phyloP scores from a whole-genome alignment of 257 asterid genomes.

The Salvia rosmarinus region DNA sequence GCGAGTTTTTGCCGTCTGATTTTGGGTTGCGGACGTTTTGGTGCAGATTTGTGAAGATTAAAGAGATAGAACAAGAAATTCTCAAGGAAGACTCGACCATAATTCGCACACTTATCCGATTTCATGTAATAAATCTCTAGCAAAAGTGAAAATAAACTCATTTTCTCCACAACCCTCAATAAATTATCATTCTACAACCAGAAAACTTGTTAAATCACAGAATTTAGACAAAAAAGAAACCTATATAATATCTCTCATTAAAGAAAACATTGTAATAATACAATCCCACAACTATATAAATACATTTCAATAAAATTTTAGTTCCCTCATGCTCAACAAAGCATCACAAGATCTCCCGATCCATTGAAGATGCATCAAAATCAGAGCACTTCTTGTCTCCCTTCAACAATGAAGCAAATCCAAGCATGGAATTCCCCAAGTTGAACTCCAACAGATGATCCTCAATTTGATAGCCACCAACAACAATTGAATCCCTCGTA shows the following conservation, averaged over 20 bases:
- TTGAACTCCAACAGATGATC: constrained; percentile 69
- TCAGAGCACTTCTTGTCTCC: constrained; percentile 53
- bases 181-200: constrained; percentile 20
- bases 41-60: too few relatives aligned
- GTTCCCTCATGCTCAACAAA: background rate
- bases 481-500: constrained; percentile 55
- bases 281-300: constrained; percentile 33
- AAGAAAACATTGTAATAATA: background rate
- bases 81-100: background rate
- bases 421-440: constrained; percentile 77
- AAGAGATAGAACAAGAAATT: too few relatives aligned
- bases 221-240: background rate
- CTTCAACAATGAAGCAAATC: constrained; percentile 57
- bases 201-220: constrained; percentile 4
- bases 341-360: constrained; percentile 23
- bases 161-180: constrained; percentile 7
- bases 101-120: too few relatives aligned
- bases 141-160: background rate
- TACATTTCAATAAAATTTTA: constrained; percentile 13
- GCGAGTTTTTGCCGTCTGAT: too few relatives aligned
- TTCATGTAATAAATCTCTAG: background rate
- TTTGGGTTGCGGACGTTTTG: too few relatives aligned
- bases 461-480: constrained; percentile 82
- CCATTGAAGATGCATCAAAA: constrained; percentile 32
- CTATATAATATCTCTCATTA: background rate